Evolutionary conservation across 1,139 yeast species (phyloP).

Genomic region (Lodderomyces pseudojiufengensis): DNA sequence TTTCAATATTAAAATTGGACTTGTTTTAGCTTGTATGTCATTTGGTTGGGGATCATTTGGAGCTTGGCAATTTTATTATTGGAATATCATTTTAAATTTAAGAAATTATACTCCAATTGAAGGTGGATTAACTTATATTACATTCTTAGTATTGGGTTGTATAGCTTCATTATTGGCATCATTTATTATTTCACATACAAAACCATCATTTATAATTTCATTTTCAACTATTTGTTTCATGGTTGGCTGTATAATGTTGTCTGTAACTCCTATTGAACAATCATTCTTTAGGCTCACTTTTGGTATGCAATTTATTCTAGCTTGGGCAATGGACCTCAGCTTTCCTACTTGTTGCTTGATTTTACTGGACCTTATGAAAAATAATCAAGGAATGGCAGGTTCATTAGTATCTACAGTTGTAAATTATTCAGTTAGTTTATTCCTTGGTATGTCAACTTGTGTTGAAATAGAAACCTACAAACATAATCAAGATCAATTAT

Average conservation of each 20-base stretch:
- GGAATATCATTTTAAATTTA: constrained; percentile 40
- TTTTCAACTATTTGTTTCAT: constrained; percentile 44
- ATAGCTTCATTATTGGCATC: constrained; percentile 46
- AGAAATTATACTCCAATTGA: constrained; percentile 42
- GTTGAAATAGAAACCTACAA: constrained; percentile 39
- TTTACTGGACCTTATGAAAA: constrained; percentile 42
- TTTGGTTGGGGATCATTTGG: constrained; percentile 63
- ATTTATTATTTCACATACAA: constrained; percentile 33
- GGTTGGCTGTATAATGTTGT: constrained; percentile 45
- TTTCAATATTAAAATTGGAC: constrained; percentile 34
- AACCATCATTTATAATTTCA: constrained; percentile 44
- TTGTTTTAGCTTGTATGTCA: constrained; percentile 31
- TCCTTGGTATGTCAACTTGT: constrained; percentile 49
- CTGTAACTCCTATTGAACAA: constrained; percentile 48
- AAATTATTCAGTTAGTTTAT: constrained; percentile 51
- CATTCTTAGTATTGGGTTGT: constrained; percentile 44
- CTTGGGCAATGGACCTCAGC: constrained; percentile 65
- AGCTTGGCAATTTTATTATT: constrained; percentile 45
- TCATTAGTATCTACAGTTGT: constrained; percentile 53
- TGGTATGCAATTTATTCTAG: constrained; percentile 46
- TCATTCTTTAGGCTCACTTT: constrained; percentile 43
- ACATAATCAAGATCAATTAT: constrained; percentile 19
- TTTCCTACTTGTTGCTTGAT: no score
- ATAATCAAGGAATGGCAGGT: constrained; percentile 61
- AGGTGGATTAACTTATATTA: constrained; percentile 43